A percentile compares a stretch with the other conserved stretches of the same genome.
Evolutionary conservation across 2,329 filamentous ascomycete genomes (phyloP).

Genomic region (Verticillium albo-atrum): DNA sequence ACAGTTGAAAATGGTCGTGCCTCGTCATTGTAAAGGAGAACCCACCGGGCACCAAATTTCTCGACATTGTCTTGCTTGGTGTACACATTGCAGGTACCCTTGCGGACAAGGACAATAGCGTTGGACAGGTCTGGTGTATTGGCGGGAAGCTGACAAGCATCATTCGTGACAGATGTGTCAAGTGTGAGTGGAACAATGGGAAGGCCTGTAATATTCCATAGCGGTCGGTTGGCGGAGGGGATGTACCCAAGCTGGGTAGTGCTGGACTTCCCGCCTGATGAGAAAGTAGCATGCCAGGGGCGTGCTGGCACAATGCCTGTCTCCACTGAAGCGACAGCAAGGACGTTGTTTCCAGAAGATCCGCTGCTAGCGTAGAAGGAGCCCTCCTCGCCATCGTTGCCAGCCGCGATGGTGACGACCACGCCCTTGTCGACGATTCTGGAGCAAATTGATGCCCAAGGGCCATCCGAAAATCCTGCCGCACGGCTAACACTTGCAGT

Average conservation of each 20-base stretch:
- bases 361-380: slow-evolving; percentile 46
- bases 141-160: slow-evolving; percentile 49
- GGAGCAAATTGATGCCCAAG: slow-evolving; percentile 44
- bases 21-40: slow-evolving; percentile 58
- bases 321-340: slow-evolving; percentile 46
- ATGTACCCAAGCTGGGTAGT: slow-evolving; percentile 38
- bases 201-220: slow-evolving; percentile 30
- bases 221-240: slow-evolving; percentile 37
- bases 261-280: slow-evolving; percentile 27
- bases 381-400: slow-evolving; percentile 42
- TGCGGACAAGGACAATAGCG: slow-evolving; percentile 55
- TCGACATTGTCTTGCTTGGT: slow-evolving; percentile 49
- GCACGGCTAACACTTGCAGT: neutral
- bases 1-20: slow-evolving; percentile 25
- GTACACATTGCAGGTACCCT: slow-evolving; percentile 52
- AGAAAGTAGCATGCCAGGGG: slow-evolving; percentile 35
- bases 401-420: slow-evolving; percentile 46
- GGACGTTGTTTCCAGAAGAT: slow-evolving; percentile 41
- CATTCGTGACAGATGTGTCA: slow-evolving; percentile 40
- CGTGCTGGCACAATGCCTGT: slow-evolving; percentile 38
- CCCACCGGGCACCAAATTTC: slow-evolving; percentile 52
- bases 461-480: slow-evolving; percentile 26
- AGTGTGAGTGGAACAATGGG: slow-evolving; percentile 45
- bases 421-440: slow-evolving; percentile 50
- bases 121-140: slow-evolving; percentile 52